phyloP scores from a whole-genome alignment of 768 basidiomycete species.

The Boletus huronensis region DNA sequence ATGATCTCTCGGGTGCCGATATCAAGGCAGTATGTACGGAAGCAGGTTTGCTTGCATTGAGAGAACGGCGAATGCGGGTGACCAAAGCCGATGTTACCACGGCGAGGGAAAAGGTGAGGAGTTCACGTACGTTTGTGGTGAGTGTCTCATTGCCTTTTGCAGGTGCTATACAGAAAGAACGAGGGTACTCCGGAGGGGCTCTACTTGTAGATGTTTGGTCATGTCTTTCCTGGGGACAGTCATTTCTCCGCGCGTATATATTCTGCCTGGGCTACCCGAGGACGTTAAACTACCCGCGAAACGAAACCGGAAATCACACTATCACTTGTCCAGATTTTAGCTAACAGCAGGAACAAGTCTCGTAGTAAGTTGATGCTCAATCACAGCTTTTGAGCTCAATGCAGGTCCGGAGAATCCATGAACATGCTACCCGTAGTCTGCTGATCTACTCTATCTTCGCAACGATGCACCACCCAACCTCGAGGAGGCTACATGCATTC shows the following conservation, averaged over 20 bases:
- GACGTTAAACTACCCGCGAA: neutral
- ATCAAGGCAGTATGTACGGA: constrained; percentile 99
- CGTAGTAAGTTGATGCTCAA: neutral
- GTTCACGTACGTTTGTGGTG: neutral
- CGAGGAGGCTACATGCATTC: neutral
- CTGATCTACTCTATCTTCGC: neutral
- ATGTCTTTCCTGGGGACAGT: constrained; percentile 5
- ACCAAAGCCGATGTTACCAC: constrained; percentile 86
- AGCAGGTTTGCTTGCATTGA: constrained; percentile 90
- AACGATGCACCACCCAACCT: neutral
- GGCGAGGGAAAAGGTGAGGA: constrained; percentile 86
- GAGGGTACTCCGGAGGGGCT: constrained; percentile 92
- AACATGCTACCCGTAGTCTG: neutral
- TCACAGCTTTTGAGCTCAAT: neutral
- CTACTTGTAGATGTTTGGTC: constrained; percentile 53
- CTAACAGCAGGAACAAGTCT: neutral
- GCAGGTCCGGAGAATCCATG: neutral
- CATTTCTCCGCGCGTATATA: neutral
- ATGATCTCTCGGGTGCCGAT: constrained; percentile 94
- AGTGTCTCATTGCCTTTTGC: constrained; percentile 12
- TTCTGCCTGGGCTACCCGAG: neutral
- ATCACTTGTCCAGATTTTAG: neutral
- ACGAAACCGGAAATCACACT: neutral
- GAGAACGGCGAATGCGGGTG: constrained; percentile 94
- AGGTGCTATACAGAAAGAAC: constrained; percentile 94